These are phyloP conservation scores for Setomelanomma holmii DNA, from an alignment of 2,329 filamentous ascomycete species.

Conservation along the genomic window DNA sequence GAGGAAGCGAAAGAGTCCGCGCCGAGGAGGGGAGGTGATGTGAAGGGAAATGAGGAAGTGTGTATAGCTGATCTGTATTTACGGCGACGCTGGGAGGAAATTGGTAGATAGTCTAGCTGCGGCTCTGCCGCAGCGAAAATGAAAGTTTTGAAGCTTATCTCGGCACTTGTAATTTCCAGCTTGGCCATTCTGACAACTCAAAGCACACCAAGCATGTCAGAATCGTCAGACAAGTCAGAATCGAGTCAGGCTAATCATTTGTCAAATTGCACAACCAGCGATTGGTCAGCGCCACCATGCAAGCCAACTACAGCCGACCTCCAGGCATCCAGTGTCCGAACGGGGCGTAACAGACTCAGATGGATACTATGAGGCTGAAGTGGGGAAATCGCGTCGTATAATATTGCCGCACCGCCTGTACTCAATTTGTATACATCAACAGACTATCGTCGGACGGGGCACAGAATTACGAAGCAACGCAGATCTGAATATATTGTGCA, in stretches of 20 bases:
- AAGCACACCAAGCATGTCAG: background rate
- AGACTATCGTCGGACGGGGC: too few species aligned
- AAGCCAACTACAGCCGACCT: background rate
- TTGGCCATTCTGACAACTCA: background rate
- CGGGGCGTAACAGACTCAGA: background rate
- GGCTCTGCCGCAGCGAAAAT: too few species aligned
- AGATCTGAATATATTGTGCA: background rate
- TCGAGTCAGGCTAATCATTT: background rate
- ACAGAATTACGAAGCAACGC: too few species aligned
- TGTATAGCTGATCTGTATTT: constrained; percentile 1
- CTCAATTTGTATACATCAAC: background rate
- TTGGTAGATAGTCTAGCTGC: background rate
- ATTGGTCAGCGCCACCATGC: background rate
- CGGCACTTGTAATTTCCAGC: background rate
- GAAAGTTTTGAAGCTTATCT: too few species aligned
- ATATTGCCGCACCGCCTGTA: background rate
- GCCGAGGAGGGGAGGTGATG: background rate
- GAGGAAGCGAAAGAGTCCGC: constrained; percentile 2
- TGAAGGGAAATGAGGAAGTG: background rate
- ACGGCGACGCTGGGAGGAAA: background rate
- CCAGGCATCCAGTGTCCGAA: background rate
- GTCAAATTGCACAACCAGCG: background rate
- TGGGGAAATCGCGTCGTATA: background rate
- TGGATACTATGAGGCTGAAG: background rate
- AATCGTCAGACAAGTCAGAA: background rate